These are phyloP conservation scores for Choiromyces venosus DNA, from an alignment of 495 filamentous ascomycete genomes.

Conservation along the genomic window DNA sequence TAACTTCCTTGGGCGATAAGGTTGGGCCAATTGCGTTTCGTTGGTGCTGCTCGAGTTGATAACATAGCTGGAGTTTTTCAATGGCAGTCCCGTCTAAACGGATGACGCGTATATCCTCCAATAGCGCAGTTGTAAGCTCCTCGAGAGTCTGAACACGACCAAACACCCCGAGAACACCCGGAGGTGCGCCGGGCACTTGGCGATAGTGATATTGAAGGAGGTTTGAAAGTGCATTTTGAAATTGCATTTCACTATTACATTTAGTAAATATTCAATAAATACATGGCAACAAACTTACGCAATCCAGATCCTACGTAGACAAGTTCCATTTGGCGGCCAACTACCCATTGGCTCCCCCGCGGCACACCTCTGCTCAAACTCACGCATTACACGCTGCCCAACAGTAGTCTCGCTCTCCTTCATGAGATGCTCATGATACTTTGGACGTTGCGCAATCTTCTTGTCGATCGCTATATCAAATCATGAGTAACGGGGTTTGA, in stretches of 20 bases:
- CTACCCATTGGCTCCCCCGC: slow-evolving; percentile 29
- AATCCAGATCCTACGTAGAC: slow-evolving; percentile 35
- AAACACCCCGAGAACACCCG: slow-evolving; percentile 28
- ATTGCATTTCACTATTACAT: slow-evolving; percentile 37
- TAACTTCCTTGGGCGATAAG: slow-evolving; percentile 33
- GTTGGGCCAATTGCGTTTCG: slow-evolving; percentile 38
- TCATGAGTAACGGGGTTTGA: background rate
- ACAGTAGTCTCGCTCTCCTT: slow-evolving; percentile 16
- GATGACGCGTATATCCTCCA: slow-evolving; percentile 33
- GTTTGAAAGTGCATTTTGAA: slow-evolving; percentile 37
- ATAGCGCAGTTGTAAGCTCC: slow-evolving; percentile 36
- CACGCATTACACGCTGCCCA: slow-evolving; percentile 30
- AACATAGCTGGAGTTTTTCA: slow-evolving; percentile 34
- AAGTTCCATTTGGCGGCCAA: slow-evolving; percentile 40
- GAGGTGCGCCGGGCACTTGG: slow-evolving; percentile 22
- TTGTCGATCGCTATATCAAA: slow-evolving; percentile 28
- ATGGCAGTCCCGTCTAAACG: slow-evolving; percentile 21
- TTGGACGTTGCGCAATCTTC: slow-evolving; percentile 18
- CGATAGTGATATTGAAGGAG: slow-evolving; percentile 27
- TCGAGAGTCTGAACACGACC: slow-evolving; percentile 39
- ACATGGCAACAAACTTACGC: slow-evolving; percentile 22
- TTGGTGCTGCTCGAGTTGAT: slow-evolving; percentile 34
- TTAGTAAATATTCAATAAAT: slow-evolving; percentile 9
- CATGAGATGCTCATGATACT: background rate
- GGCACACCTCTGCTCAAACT: slow-evolving; percentile 29